Percentiles rank a stretch among this genome's conserved stretches.
Conservation (phyloP, 2,329 filamentous ascomycete species). For the Calonectria leucothoes region DNA sequence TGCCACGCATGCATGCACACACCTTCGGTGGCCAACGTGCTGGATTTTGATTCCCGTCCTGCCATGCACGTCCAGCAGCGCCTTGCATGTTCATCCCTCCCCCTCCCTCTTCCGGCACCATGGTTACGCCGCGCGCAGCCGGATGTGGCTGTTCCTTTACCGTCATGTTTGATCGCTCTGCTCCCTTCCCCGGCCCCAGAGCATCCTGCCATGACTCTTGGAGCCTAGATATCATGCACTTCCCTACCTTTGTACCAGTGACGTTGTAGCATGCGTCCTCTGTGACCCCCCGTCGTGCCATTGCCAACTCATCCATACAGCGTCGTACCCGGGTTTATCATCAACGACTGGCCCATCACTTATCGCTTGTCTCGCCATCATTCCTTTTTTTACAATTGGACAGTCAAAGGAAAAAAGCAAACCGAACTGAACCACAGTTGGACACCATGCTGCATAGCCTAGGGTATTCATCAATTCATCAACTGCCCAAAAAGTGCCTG, state of each 20-base stretch:
- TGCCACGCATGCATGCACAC: constrained; percentile 8
- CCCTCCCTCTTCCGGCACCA: background rate
- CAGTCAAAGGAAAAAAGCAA: background rate
- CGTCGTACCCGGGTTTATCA: constrained; percentile 4
- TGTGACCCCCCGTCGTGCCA: constrained; percentile 18
- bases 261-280: constrained; percentile 20
- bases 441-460: background rate
- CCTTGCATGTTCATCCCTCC: constrained; percentile 14
- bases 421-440: background rate
- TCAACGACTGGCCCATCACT: constrained; percentile 8
- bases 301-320: constrained; percentile 24
- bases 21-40: constrained; percentile 11
- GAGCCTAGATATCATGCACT: background rate
- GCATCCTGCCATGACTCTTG: background rate
- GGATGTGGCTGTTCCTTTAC: background rate
- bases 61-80: constrained; percentile 18
- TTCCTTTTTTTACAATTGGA: background rate
- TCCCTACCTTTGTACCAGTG: constrained; percentile 2
- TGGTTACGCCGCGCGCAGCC: constrained; percentile 14
- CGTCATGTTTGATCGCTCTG: background rate
- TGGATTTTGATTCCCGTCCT: constrained; percentile 7
- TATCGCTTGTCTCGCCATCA: constrained; percentile 1
- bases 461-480: background rate
- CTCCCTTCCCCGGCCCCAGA: background rate
- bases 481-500: background rate